Evolutionary conservation across 257 asterid genomes (phyloP).

Genomic region (Leonotis leonurus): DNA sequence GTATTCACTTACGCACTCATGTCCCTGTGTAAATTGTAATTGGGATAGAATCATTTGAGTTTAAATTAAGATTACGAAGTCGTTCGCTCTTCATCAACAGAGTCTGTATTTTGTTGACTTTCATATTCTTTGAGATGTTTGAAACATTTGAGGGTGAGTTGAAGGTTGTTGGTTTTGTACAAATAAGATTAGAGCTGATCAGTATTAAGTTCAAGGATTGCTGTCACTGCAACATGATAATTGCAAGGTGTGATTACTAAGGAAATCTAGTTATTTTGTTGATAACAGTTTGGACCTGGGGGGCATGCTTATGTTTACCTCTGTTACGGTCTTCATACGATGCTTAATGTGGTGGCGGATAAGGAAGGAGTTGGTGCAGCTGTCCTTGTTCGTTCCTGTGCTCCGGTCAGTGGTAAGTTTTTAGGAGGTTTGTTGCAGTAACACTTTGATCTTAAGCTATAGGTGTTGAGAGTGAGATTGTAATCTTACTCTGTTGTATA

Average conservation of each 20-base stretch:
- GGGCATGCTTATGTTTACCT: slow-evolving; percentile 90
- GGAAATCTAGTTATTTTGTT: not conserved
- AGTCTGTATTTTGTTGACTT: too few species aligned
- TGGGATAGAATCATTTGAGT: too few species aligned
- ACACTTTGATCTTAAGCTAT: too few species aligned
- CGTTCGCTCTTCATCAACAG: not conserved
- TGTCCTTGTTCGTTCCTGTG: slow-evolving; percentile 82
- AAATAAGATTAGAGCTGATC: not conserved
- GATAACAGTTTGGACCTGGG: slow-evolving; percentile 81
- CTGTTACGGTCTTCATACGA: slow-evolving; percentile 82
- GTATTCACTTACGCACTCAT: not conserved
- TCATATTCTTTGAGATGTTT: too few species aligned
- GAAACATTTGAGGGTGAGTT: not conserved
- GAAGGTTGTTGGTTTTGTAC: not conserved
- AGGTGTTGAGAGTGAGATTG: too few species aligned
- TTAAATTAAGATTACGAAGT: not conserved
- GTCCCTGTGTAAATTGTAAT: not conserved
- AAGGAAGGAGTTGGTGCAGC: slow-evolving; percentile 87
- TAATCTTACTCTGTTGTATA: too few species aligned
- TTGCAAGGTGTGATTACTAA: not conserved
- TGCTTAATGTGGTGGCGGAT: slow-evolving; percentile 96
- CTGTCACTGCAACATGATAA: not conserved
- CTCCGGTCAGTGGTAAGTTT: too few species aligned
- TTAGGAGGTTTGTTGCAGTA: too few species aligned
- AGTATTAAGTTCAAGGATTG: not conserved